Base-by-base conservation (phyloP, 1,284 basidiomycete species). In the Athelia psychrophila region DNA sequence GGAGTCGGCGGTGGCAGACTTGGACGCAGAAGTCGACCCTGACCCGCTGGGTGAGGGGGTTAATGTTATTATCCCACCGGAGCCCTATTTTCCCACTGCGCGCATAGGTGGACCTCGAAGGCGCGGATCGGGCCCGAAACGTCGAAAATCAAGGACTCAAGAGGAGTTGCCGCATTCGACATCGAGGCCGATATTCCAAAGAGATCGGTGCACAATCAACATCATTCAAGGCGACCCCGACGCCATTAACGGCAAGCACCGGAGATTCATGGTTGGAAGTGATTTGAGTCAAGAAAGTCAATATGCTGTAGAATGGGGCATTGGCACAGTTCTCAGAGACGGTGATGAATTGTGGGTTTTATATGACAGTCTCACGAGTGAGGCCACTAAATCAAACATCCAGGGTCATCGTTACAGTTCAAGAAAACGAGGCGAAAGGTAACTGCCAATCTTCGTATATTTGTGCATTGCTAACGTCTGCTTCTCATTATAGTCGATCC, bases 301-400 rank as follows among this genome's bases (percentile, higher is more conserved):
- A 33, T 97, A 93, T 69, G 94, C 95, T 0, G 82, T 96, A 6
- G 93, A 96, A 66, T 96, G 94, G 93, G 94, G 91, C 1, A 95
- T 98, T 55, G 96, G 96, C 4, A 98, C 96, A 0, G 96, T 98
- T 0, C 73, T 98, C 54, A 77, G 95, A 56, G 95, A 98, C 68
- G 96, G 96, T 0, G 96, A 99, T 65, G 91, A 95, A 70, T 74
- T 95, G 84, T 42, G n/a, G n/a, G 38, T 6, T 42, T 35, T 42
- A 76, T 65, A 40, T 55, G 27, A 36, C 47, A 36, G 40, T 16
- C 35, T 56, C 25, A 3, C 27, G 46, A 16, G n/a, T 6, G 44
- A 44, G 23, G 45, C 24, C 27, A 23, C 23, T 32, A 30, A 45
- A 45, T 1, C 49, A 81, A 80, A 70, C 9, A 8, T 42, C 9